These are phyloP conservation scores for Echites panduratus DNA, from an alignment of 257 asterid genomes.

Conservation along the genomic window DNA sequence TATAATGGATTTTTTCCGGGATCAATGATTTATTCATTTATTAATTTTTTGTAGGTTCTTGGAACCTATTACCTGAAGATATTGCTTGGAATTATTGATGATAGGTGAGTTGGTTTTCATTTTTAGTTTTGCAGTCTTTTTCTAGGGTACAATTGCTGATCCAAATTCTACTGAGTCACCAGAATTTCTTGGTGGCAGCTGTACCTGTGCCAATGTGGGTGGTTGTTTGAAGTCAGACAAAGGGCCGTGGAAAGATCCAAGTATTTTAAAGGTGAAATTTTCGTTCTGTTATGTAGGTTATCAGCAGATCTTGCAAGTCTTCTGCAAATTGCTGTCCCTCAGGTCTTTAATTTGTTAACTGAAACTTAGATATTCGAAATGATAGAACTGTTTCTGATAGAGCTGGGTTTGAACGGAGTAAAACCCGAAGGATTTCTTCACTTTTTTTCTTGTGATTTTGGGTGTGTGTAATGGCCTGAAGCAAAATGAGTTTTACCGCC, in stretches of 20 bases:
- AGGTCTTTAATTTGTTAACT: not conserved
- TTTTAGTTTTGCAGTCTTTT: not conserved
- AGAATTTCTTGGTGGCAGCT: constrained; percentile 52
- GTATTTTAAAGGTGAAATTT: constrained; percentile 11
- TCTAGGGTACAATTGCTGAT: not conserved
- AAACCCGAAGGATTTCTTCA: no score
- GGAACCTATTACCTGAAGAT: constrained; percentile 40
- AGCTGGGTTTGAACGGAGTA: no score
- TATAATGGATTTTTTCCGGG: not conserved
- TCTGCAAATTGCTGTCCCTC: not conserved
- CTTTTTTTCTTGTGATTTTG: no score
- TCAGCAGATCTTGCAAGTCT: not conserved
- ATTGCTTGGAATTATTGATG: constrained; percentile 47
- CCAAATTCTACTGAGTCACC: constrained; percentile 37
- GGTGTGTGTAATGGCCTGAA: no score
- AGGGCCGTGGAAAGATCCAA: constrained; percentile 55
- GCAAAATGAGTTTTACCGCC: no score
- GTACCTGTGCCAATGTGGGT: constrained; percentile 43
- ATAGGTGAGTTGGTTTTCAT: constrained; percentile 24
- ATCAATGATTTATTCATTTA: not conserved
- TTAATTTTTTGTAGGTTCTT: constrained; percentile 31
- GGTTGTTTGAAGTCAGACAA: constrained; percentile 54
- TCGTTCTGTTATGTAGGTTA: not conserved
- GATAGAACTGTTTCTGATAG: no score
- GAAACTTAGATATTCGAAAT: no score